A percentile compares a stretch with the other conserved stretches of the same genome.
phyloP scores from a whole-genome alignment of 148 eudicot species.

The Rhododendron griersonianum region DNA sequence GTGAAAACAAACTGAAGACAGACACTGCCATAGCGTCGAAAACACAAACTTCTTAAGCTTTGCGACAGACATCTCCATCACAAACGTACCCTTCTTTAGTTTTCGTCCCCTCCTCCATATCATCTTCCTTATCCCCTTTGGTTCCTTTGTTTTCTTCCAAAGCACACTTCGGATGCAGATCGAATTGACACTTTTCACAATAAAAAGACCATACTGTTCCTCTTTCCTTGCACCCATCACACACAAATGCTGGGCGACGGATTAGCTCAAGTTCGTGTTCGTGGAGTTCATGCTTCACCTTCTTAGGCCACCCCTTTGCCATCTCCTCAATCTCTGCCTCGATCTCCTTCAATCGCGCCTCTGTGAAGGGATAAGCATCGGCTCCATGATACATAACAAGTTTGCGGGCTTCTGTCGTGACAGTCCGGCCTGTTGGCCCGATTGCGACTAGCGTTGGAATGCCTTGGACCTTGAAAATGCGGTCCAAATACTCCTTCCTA shows the following conservation, averaged over 20 bases:
- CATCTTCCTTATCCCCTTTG: slow-evolving; percentile 23
- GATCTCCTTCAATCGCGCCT: slow-evolving; percentile 32
- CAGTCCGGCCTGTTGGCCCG: slow-evolving; percentile 39
- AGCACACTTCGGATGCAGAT: slow-evolving; percentile 15
- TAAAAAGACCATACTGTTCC: slow-evolving; percentile 14
- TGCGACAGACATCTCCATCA: slow-evolving; percentile 53
- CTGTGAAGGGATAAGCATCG: slow-evolving; percentile 56
- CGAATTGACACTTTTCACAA: slow-evolving; percentile 11
- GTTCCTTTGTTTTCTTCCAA: neutral
- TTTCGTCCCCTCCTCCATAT: slow-evolving; percentile 6
- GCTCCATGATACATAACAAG: slow-evolving; percentile 39
- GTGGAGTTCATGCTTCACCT: slow-evolving; percentile 31
- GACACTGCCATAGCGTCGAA: too few relatives aligned
- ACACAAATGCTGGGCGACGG: neutral
- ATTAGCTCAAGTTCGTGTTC: slow-evolving; percentile 19
- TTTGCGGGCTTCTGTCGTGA: slow-evolving; percentile 40
- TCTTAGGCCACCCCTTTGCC: slow-evolving; percentile 24
- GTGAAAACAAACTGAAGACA: neutral
- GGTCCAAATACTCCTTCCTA: slow-evolving; percentile 31
- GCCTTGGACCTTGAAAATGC: slow-evolving; percentile 39
- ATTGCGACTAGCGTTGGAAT: slow-evolving; percentile 48
- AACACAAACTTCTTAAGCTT: slow-evolving; percentile 17
- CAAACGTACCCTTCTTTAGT: slow-evolving; percentile 47
- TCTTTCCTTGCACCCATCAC: slow-evolving; percentile 13
- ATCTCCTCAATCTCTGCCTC: slow-evolving; percentile 28